phyloP scores from a whole-genome alignment of 2,329 filamentous ascomycete genomes.

The Trichoderma sp. region DNA sequence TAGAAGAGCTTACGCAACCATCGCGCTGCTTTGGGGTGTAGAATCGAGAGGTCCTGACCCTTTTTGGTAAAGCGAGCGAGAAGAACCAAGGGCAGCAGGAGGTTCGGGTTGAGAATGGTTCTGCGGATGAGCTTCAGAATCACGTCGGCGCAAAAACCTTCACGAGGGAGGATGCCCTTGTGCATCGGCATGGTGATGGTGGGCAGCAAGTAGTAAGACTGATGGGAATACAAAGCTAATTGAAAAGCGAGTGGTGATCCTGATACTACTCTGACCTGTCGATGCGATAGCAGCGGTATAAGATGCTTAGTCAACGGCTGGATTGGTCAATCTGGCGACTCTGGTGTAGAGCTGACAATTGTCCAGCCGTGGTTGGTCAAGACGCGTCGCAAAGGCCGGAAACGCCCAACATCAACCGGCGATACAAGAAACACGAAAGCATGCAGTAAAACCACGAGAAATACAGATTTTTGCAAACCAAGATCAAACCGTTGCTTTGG shows the following conservation, averaged over 20 bases:
- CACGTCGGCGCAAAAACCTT: constrained; percentile 63
- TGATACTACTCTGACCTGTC: background rate
- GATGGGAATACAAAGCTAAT: background rate
- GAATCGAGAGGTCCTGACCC: constrained; percentile 56
- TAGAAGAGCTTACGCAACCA: constrained; percentile 46
- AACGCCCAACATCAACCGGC: background rate
- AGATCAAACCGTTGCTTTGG: background rate
- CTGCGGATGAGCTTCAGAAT: constrained; percentile 57
- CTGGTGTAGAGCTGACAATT: background rate
- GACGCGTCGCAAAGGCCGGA: background rate
- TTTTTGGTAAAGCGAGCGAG: constrained; percentile 64
- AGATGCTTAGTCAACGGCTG: background rate
- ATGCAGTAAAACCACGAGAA: background rate
- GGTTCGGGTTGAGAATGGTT: constrained; percentile 64
- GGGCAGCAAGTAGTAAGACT: constrained; percentile 21
- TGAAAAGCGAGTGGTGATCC: background rate
- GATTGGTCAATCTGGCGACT: background rate
- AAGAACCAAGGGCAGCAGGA: constrained; percentile 65
- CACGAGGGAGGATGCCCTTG: constrained; percentile 55
- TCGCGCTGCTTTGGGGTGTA: constrained; percentile 54
- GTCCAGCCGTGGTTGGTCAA: background rate
- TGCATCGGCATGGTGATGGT: constrained; percentile 44
- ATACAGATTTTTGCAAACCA: background rate
- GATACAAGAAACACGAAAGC: background rate
- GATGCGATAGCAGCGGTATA: background rate